Evolutionary conservation across 192 early-diverging fungal species (phyloP).

Genomic region (Backusella tuberculispora): DNA sequence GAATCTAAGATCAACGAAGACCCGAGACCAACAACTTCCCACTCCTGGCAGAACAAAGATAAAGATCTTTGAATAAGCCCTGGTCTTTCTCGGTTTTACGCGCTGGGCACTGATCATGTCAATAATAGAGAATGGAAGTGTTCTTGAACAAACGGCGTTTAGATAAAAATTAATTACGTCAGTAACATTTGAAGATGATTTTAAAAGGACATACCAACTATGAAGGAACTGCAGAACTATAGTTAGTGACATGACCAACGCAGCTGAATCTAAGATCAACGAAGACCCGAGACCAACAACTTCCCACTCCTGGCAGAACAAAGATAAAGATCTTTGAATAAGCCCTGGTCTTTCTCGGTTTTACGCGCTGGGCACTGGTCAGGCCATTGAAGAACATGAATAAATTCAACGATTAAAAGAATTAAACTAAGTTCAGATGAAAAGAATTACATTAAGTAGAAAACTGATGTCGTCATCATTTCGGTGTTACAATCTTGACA

Average conservation of each 20-base stretch:
- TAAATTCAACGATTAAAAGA: slow-evolving; percentile 17
- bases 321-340: slow-evolving; percentile 10
- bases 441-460: slow-evolving; percentile 12
- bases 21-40: slow-evolving; percentile 12
- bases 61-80: slow-evolving; percentile 6
- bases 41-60: slow-evolving; percentile 14
- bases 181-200: neutral
- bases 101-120: slow-evolving; percentile 11
- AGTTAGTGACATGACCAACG: slow-evolving; percentile 16
- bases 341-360: slow-evolving; percentile 12
- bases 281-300: slow-evolving; percentile 8
- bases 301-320: slow-evolving; percentile 14
- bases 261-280: slow-evolving; percentile 13
- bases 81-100: slow-evolving; percentile 10
- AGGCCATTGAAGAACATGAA: slow-evolving; percentile 16
- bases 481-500: slow-evolving; percentile 4
- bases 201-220: slow-evolving; percentile 5
- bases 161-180: neutral
- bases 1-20: slow-evolving; percentile 9
- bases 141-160: neutral
- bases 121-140: neutral
- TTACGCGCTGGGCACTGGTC: slow-evolving; percentile 13
- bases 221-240: slow-evolving; percentile 12
- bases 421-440: slow-evolving; percentile 14
- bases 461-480: slow-evolving; percentile 7